Percentiles rank a stretch among this genome's conserved stretches.
Conservation (phyloP, 768 basidiomycete species). For the Pleurotus tuber-regium region DNA sequence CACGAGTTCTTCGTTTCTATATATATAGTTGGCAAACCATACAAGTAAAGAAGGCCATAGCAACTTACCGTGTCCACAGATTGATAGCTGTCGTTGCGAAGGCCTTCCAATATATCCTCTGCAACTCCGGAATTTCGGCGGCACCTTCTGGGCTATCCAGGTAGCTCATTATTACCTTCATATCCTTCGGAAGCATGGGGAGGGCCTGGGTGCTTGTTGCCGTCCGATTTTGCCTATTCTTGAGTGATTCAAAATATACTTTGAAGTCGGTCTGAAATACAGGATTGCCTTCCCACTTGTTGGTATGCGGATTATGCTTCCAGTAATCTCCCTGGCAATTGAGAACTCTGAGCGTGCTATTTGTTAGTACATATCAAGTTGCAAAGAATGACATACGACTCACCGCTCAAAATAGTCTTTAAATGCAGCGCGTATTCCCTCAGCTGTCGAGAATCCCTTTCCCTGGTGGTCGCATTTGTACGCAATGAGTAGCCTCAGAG, state of each 20-base stretch:
- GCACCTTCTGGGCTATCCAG: background rate
- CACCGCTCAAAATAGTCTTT: slow-evolving; percentile 18
- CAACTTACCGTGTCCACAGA: slow-evolving; percentile 16
- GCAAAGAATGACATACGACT: too few relatives aligned
- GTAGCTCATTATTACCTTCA: slow-evolving; percentile 8
- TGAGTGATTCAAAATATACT: slow-evolving; percentile 10
- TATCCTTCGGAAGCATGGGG: slow-evolving; percentile 11
- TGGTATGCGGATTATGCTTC: slow-evolving; percentile 13
- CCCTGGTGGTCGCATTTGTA: slow-evolving; percentile 19
- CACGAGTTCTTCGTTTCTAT: slow-evolving; percentile 18
- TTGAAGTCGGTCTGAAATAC: slow-evolving; percentile 16
- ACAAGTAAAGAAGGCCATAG: too few relatives aligned
- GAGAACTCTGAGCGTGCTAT: slow-evolving; percentile 10
- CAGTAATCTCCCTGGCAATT: slow-evolving; percentile 19
- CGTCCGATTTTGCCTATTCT: slow-evolving; percentile 11
- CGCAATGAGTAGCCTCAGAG: slow-evolving; percentile 16
- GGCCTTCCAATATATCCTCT: slow-evolving; percentile 16
- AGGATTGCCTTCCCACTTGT: slow-evolving; percentile 18
- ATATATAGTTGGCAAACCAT: too few relatives aligned
- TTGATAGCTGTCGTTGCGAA: slow-evolving; percentile 18
- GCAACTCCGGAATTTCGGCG: slow-evolving; percentile 2
- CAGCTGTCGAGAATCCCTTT: slow-evolving; percentile 15
- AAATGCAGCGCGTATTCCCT: slow-evolving; percentile 16
- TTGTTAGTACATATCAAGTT: too few relatives aligned
- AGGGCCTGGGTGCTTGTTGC: slow-evolving; percentile 8